phyloP scores from a whole-genome alignment of 202 grass and related monocot species.

The Elaeis oleifera region DNA sequence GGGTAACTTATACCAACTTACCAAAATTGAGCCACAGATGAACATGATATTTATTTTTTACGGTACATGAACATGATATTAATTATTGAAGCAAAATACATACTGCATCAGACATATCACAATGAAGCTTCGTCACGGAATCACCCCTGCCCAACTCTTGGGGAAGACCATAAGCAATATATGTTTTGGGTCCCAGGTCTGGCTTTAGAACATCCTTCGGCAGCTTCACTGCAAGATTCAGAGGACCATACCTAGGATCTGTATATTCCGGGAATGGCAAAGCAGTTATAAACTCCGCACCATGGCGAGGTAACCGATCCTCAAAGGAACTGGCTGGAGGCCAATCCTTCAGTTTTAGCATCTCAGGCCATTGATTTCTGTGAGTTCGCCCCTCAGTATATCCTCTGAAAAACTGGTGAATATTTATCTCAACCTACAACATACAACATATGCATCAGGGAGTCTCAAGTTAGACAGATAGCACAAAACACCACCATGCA shows the following conservation, averaged over 20 bases:
- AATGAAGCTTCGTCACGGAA: constrained; percentile 93
- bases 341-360: constrained; percentile 91
- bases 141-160: constrained; percentile 75
- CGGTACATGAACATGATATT: background rate
- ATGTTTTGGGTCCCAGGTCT: constrained; percentile 63
- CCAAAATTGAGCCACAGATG: too few relatives aligned
- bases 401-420: constrained; percentile 53
- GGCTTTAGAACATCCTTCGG: constrained; percentile 47
- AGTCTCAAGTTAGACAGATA: too few relatives aligned
- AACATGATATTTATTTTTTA: background rate
- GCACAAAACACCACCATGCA: too few relatives aligned
- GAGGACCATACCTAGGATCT: constrained; percentile 48
- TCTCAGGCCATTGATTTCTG: constrained; percentile 42
- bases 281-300: constrained; percentile 63
- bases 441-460: background rate
- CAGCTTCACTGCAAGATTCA: constrained; percentile 73
- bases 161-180: constrained; percentile 69
- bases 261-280: constrained; percentile 88
- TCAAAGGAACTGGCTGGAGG: constrained; percentile 63
- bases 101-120: constrained; percentile 81
- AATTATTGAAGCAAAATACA: constrained; percentile 16
- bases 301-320: constrained; percentile 64
- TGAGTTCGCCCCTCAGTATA: constrained; percentile 48
- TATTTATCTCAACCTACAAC: constrained; percentile 79
- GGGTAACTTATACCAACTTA: too few relatives aligned